Conservation (phyloP, 352 stramenopile species). For the Globisporangium orthogonon region DNA sequence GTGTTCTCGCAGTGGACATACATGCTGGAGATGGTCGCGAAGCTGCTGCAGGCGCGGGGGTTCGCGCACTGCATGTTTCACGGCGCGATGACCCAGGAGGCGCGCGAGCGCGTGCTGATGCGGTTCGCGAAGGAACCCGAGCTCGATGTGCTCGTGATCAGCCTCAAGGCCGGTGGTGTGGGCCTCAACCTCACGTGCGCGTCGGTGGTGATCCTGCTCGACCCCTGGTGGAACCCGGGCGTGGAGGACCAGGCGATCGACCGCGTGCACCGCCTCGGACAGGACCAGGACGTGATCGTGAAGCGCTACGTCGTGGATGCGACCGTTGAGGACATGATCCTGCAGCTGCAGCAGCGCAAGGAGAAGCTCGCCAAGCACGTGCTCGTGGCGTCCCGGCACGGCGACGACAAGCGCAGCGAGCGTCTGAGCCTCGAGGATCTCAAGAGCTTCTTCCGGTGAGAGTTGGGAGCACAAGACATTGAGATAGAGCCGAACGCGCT, state of each 20-base stretch:
- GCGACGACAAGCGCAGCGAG: constrained; percentile 32
- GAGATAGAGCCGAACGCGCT: neutral
- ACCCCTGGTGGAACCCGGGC: constrained; percentile 93
- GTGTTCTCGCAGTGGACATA: constrained; percentile 90
- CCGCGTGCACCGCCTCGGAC: constrained; percentile 86
- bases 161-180: constrained; percentile 84
- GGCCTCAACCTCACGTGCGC: constrained; percentile 89
- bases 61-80: constrained; percentile 70
- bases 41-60: constrained; percentile 35
- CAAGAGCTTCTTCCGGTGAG: constrained; percentile 55
- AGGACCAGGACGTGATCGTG: constrained; percentile 80
- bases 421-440: constrained; percentile 64
- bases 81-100: constrained; percentile 58
- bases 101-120: constrained; percentile 61
- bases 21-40: constrained; percentile 82
- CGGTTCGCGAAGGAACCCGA: constrained; percentile 50
- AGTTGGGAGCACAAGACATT: too few relatives aligned
- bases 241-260: constrained; percentile 94
- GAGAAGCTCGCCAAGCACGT: constrained; percentile 79
- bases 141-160: constrained; percentile 81
- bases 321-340: constrained; percentile 91
- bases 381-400: constrained; percentile 47
- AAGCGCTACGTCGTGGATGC: constrained; percentile 86
- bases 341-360: constrained; percentile 88
- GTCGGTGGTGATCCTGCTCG: constrained; percentile 85